phyloP scores from a whole-genome alignment of 2,329 filamentous ascomycete genomes.

The Proliferodiscus dingleyae region DNA sequence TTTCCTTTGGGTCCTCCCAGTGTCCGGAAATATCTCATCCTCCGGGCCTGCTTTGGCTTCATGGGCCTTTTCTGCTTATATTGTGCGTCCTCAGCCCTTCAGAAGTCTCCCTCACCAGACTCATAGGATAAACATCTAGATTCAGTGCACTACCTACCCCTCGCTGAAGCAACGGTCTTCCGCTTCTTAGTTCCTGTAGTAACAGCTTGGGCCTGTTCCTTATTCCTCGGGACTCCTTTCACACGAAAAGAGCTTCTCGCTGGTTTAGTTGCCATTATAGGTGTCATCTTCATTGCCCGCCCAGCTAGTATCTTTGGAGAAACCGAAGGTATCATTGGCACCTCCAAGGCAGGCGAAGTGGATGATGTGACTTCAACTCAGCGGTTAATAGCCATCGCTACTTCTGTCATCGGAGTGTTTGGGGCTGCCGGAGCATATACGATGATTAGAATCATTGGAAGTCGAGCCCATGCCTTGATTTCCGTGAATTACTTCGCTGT shows the following conservation, averaged over 20 bases:
- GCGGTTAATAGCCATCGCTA: conserved; percentile 57
- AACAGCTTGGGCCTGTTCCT: conserved; percentile 73
- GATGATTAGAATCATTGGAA: conserved; percentile 73
- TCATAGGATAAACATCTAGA: conserved; percentile 15
- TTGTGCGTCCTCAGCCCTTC: conserved; percentile 16
- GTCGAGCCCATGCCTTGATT: conserved; percentile 75
- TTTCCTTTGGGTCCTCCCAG: conserved; percentile 66
- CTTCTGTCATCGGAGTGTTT: conserved; percentile 71
- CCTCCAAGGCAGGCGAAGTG: conserved; percentile 5
- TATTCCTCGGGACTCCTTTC: conserved; percentile 70
- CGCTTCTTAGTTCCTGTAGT: conserved; percentile 82
- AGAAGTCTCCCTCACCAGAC: background rate
- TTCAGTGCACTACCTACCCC: conserved; percentile 63
- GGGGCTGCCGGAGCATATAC: conserved; percentile 72
- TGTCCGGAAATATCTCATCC: conserved; percentile 62
- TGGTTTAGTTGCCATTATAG: conserved; percentile 67
- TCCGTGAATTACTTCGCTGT: conserved; percentile 79
- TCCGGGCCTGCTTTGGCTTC: conserved; percentile 66
- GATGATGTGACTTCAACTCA: conserved; percentile 21
- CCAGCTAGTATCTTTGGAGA: conserved; percentile 34
- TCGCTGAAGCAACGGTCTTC: conserved; percentile 85
- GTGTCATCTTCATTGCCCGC: conserved; percentile 78
- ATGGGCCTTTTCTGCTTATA: conserved; percentile 66
- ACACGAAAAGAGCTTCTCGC: conserved; percentile 72
- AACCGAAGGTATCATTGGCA: conserved; percentile 10